Percentiles rank a stretch among this genome's conserved stretches.
Evolutionary conservation across 83 land plant species (phyloP).

Genomic region (Larix sibirica): DNA sequence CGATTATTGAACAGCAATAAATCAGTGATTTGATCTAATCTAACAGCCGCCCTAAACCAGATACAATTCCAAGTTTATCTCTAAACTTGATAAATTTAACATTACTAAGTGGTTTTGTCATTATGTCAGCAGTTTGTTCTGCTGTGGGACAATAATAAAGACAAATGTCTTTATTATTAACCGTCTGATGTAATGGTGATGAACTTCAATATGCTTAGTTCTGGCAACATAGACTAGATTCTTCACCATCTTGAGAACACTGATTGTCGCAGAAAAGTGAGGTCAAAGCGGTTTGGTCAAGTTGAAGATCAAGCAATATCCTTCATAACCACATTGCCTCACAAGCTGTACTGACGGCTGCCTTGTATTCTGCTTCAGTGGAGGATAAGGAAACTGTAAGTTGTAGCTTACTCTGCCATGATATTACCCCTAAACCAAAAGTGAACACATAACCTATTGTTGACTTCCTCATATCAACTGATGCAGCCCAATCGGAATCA

Average conservation of each 20-base stretch:
- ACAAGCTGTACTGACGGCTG: background rate
- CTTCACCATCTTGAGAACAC: background rate
- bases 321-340: background rate
- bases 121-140: background rate
- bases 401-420: no score
- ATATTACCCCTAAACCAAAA: no score
- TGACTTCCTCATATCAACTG: no score
- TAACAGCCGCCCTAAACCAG: no score
- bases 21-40: no score
- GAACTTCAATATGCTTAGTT: background rate
- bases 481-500: no score
- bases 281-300: background rate
- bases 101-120: background rate
- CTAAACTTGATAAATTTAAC: background rate
- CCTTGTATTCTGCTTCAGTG: background rate
- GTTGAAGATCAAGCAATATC: background rate
- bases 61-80: background rate
- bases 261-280: background rate
- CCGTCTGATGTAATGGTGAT: background rate
- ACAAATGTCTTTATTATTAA: background rate
- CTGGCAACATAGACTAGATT: background rate
- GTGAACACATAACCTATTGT: no score
- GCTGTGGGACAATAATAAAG: background rate
- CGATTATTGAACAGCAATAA: no score
- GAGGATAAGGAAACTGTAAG: background rate